Percentiles rank a stretch among this genome's conserved stretches.
phyloP scores from a whole-genome alignment of 1,139 yeast genomes.

The Kazachstania sp. region DNA sequence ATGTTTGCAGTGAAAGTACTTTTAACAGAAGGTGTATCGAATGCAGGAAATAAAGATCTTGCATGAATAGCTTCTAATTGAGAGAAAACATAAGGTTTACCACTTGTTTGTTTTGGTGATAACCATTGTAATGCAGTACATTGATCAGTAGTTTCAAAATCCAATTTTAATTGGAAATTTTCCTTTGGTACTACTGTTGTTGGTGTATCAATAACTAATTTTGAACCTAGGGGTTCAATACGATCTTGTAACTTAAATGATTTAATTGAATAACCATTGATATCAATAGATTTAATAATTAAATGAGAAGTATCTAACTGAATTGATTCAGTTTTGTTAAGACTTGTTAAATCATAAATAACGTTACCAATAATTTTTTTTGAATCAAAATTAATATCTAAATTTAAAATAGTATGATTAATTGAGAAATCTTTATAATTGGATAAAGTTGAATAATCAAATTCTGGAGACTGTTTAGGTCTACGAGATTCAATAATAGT shows the following conservation, averaged over 20 bases:
- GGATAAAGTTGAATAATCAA: slow-evolving; percentile 69
- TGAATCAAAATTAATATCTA: slow-evolving; percentile 49
- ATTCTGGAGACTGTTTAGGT: slow-evolving; percentile 47
- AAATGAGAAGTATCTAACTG: slow-evolving; percentile 65
- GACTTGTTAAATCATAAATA: slow-evolving; percentile 32
- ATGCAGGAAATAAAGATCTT: slow-evolving; percentile 78
- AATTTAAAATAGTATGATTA: slow-evolving; percentile 42
- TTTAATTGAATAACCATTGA: slow-evolving; percentile 36
- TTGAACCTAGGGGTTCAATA: slow-evolving; percentile 59
- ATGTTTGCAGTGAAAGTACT: slow-evolving; percentile 54
- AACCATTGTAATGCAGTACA: slow-evolving; percentile 88
- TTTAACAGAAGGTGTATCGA: slow-evolving; percentile 84
- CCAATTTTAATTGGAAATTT: slow-evolving; percentile 35
- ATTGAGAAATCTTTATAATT: slow-evolving; percentile 51
- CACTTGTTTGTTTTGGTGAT: slow-evolving; percentile 71
- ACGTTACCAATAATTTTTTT: slow-evolving; percentile 51
- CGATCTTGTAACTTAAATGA: slow-evolving; percentile 41
- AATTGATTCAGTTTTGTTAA: slow-evolving; percentile 29
- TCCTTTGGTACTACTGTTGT: slow-evolving; percentile 8
- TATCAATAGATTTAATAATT: slow-evolving; percentile 38
- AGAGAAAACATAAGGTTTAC: slow-evolving; percentile 71
- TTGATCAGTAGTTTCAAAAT: slow-evolving; percentile 57
- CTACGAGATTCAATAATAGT: slow-evolving; percentile 21
- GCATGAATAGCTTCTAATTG: slow-evolving; percentile 92
- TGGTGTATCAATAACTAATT: slow-evolving; percentile 37